Conservation (phyloP, 306 rosid genomes). For the Potentilla sterilis region DNA sequence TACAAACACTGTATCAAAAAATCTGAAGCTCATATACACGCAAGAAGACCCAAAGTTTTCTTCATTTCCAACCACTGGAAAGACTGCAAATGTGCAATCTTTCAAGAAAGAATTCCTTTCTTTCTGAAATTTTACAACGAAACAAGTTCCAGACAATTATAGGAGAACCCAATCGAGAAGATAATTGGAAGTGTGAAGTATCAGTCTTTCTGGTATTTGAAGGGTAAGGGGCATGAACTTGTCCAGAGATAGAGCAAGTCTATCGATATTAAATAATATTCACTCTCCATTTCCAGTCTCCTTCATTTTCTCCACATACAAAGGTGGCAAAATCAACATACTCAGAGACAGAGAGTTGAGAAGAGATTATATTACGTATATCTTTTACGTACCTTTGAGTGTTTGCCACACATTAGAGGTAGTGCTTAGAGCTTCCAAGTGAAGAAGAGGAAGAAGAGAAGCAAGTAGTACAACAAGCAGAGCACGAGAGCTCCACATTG, state of each 20-base stretch:
- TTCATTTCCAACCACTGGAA: not conserved
- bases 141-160: not conserved
- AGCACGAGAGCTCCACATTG: constrained; percentile 65
- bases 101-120: not conserved
- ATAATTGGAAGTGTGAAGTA: not conserved
- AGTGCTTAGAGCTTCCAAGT: constrained; percentile 41
- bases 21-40: not conserved
- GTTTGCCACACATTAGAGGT: constrained; percentile 60
- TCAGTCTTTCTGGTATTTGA: not conserved
- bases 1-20: not conserved
- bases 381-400: constrained; percentile 45
- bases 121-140: not conserved
- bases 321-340: not conserved
- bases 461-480: constrained; percentile 12
- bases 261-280: not conserved
- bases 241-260: not conserved
- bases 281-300: constrained; percentile 6
- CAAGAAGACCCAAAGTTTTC: not conserved
- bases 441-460: constrained; percentile 31
- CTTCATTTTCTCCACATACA: not conserved
- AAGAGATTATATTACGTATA: not conserved
- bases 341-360: not conserved
- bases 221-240: not conserved
- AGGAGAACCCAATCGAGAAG: not conserved
- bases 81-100: not conserved